Base-by-base conservation (phyloP, 2,329 filamentous ascomycete species). In the Sordariomycetes sp. region DNA sequence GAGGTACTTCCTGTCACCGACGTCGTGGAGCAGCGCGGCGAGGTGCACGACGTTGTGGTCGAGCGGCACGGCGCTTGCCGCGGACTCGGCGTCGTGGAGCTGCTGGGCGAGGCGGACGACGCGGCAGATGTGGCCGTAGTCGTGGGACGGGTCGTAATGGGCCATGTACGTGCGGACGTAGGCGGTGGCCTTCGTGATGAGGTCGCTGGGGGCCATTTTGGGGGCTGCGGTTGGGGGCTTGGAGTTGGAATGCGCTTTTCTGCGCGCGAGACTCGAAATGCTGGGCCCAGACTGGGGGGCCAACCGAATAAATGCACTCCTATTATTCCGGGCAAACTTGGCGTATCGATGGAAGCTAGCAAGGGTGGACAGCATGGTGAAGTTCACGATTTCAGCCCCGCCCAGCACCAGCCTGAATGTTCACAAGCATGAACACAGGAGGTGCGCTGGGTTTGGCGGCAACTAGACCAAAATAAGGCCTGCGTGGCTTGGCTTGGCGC, bases 1-100 rank as follows among this genome's bases (percentile, higher is more conserved):
- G 18, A 85, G 70, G 70, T 96, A 96, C 73, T 96, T 96, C 70
- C 81, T 85, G 73, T 96, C 92, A 61, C 89, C 90, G 20, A 96
- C 86, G 65, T 96, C 92, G 73, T 96, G 92, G n/a, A 93, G 79
- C 4, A 92, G 78, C 1, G 88, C 89, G 1, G 83, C 76, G 28
- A 95, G 83, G 32, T 82, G 82, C 62, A 94, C 76, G 28, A 85
- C 70, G 12, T 76, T 73, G 3, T 72, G 73, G 68, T 89, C 78
- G 34, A 74, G 67, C 46, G 63, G 59, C 4, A 50, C 52, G 14
- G 64, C 59, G 46, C 67, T 61, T 7, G 69, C n/a, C 5, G 54
- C 50, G 22, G 61, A 24, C 57, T 85, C 80, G 48, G 71, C 69
- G 54, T 75, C 66, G 59, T 88, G 77, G 61, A 91, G 87, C 63